phyloP scores from a whole-genome alignment of 257 asterid species.

The Euphrasia confusa region DNA sequence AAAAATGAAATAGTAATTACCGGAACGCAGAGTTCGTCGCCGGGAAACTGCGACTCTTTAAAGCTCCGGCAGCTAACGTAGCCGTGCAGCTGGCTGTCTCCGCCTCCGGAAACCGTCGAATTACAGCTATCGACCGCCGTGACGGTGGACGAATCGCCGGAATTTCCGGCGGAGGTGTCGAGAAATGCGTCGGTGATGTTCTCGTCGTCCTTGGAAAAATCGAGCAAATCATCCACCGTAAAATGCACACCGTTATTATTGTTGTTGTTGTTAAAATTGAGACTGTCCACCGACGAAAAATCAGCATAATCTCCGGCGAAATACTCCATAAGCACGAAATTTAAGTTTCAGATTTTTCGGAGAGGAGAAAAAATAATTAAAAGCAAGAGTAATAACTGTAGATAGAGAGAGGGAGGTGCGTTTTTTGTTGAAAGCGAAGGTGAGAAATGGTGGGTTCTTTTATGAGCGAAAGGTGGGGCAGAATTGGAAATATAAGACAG shows the following conservation, averaged over 20 bases:
- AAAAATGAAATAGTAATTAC: constrained; percentile 33
- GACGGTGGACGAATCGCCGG: constrained; percentile 62
- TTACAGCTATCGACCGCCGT: constrained; percentile 80
- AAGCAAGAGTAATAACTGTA: constrained; percentile 31
- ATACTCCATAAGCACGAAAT: constrained; percentile 40
- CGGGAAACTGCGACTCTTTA: constrained; percentile 62
- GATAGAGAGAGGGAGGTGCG: constrained; percentile 24
- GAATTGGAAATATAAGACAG: constrained; percentile 28
- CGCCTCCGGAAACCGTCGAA: constrained; percentile 76
- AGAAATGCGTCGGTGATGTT: constrained; percentile 70
- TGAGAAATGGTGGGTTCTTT: constrained; percentile 61
- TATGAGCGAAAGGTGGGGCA: constrained; percentile 56
- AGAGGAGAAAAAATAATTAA: constrained; percentile 14
- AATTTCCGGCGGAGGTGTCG: constrained; percentile 52
- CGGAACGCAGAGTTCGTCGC: constrained; percentile 87
- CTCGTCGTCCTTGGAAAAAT: constrained; percentile 84
- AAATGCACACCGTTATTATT: constrained; percentile 34
- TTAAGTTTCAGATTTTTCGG: constrained; percentile 5
- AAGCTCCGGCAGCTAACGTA: constrained; percentile 80
- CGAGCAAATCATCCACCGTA: constrained; percentile 73
- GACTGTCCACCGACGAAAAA: constrained; percentile 35
- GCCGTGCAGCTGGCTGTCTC: constrained; percentile 55
- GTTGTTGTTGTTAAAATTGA: constrained; percentile 23
- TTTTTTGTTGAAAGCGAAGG: constrained; percentile 42
- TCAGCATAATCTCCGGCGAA: constrained; percentile 37